Evolutionary conservation across 2,329 filamentous ascomycete genomes (phyloP).

Genomic region (Pestalotiopsis sp.): DNA sequence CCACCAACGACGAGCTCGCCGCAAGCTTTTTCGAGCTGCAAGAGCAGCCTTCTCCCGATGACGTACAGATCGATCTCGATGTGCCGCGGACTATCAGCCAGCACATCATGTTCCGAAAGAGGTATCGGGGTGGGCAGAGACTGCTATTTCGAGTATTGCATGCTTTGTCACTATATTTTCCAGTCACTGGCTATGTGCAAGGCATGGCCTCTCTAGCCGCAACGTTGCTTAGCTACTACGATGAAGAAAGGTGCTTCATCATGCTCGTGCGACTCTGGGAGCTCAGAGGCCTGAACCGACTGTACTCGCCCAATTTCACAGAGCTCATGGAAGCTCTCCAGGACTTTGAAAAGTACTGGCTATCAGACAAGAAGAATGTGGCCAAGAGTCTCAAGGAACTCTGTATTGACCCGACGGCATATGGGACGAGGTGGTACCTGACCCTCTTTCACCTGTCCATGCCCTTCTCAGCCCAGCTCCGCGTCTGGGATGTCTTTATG

Average conservation of each 20-base stretch:
- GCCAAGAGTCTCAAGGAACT: slow-evolving; percentile 77
- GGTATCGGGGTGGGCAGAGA: slow-evolving; percentile 90
- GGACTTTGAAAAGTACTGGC: slow-evolving; percentile 86
- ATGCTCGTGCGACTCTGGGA: slow-evolving; percentile 97
- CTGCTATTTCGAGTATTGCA: slow-evolving; percentile 92
- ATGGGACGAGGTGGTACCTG: slow-evolving; percentile 95
- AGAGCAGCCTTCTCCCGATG: slow-evolving; percentile 77
- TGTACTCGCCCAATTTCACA: slow-evolving; percentile 83
- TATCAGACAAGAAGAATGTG: slow-evolving; percentile 72
- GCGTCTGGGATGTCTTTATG: slow-evolving; percentile 98
- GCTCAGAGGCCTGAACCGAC: slow-evolving; percentile 78
- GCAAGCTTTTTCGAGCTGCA: slow-evolving; percentile 74
- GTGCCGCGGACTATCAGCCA: slow-evolving; percentile 92
- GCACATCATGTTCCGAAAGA: slow-evolving; percentile 94
- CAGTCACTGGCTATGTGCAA: slow-evolving; percentile 92
- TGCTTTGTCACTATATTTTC: slow-evolving; percentile 87
- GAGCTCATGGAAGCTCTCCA: slow-evolving; percentile 84
- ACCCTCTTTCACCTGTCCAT: slow-evolving; percentile 97
- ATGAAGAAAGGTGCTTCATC: slow-evolving; percentile 91
- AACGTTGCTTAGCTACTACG: slow-evolving; percentile 93
- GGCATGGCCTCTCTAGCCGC: slow-evolving; percentile 95
- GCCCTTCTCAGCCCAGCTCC: slow-evolving; percentile 89
- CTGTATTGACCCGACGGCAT: slow-evolving; percentile 84
- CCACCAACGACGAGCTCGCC: slow-evolving; percentile 72
- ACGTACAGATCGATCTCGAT: slow-evolving; percentile 96